Evolutionary conservation across 805 yeast genomes (phyloP).

Genomic region (Phaffomyces antillensis): DNA sequence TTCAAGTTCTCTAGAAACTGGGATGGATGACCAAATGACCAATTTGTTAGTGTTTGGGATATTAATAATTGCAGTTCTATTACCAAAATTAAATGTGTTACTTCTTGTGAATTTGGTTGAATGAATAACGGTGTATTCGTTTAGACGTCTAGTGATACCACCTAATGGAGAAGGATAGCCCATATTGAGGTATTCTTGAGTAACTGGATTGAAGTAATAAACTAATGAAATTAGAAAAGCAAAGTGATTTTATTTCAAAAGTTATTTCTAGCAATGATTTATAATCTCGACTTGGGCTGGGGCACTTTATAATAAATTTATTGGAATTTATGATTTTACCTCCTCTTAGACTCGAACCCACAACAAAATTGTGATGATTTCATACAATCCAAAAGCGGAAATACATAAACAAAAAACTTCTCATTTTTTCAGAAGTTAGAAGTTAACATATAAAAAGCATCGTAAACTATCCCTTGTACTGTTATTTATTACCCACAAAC

Average conservation of each 20-base stretch:
- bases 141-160: conserved; percentile 30
- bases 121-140: conserved; percentile 26
- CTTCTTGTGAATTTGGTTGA: conserved; percentile 29
- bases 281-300: too few species aligned
- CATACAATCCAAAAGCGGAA: conserved; percentile 1
- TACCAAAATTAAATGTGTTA: conserved; percentile 28
- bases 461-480: too few species aligned
- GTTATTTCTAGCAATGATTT: too few species aligned
- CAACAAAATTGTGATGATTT: too few species aligned
- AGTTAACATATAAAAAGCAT: too few species aligned
- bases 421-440: not conserved
- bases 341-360: too few species aligned
- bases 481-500: too few species aligned
- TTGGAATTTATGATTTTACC: too few species aligned
- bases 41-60: conserved; percentile 32
- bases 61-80: conserved; percentile 32
- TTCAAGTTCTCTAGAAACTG: conserved; percentile 40
- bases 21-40: conserved; percentile 52
- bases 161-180: conserved; percentile 34
- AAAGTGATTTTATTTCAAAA: not conserved
- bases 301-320: too few species aligned
- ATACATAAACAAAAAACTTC: conserved; percentile 1
- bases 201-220: too few species aligned
- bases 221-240: too few species aligned
- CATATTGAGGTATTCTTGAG: conserved; percentile 18